Evolutionary conservation across 108 stramenopile species (phyloP), one percentile per base, ranked within the genome.

Genomic region (Cyclotella cryptica): DNA sequence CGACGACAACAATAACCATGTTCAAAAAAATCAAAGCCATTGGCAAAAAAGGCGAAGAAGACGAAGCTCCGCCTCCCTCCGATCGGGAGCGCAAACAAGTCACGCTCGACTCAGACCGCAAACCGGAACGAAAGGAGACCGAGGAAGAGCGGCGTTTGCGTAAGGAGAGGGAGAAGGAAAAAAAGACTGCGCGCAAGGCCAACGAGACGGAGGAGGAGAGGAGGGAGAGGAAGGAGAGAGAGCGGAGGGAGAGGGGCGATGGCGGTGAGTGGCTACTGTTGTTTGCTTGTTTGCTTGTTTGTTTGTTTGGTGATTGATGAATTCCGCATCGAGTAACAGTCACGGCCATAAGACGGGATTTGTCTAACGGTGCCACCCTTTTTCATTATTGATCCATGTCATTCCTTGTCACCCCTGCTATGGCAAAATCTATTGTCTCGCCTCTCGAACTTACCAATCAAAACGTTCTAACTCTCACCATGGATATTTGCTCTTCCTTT

Each of bases 1-100:
- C 19, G 5, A 19, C 49, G 57, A 55, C 11, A n/a, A 55, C 57
- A 24, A 58, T 13, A 13, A 58, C 27, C 57, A 62, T 62, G 61
- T 62, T 62, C 26, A 62, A 62, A 62, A 62, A 62, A 30, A 62
- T 62, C 61, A 62, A 62, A 57, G 3, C 13, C 61, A 62, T 62
- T 4, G 61, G 61, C 35, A 41, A 41, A 17, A 26, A 30, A 18
- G 35, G 15, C 14, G 39, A 62, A 62, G 35, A 62, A 30, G 61
- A 62, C 12, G 35, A 62, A 17, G 61, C 49, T 8, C 19, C 49
- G 49, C 19, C 18, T 8, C 19, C 49, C 5, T 8, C 18, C 49
- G n/a, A 19, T 19, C 49, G 39, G 7, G 40, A 40, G 8, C 10
- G 35, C 14, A 41, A 42, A 30, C n/a, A 62, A 30, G 61, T 62